Evolutionary conservation across 2,329 filamentous ascomycete species (phyloP).

Genomic region (Venturia pyrina): DNA sequence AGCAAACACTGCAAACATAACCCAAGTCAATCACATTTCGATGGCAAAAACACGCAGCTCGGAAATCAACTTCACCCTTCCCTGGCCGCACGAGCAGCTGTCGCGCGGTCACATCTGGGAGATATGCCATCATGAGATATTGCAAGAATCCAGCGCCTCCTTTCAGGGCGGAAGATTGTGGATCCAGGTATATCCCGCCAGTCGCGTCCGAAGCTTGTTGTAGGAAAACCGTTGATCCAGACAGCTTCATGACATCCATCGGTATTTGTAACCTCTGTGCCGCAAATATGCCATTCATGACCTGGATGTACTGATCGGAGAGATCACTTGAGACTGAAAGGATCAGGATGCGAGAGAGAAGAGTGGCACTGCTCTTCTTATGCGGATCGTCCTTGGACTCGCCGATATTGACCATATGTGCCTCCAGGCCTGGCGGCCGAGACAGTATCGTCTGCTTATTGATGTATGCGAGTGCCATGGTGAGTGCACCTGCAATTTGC

Average conservation of each 20-base stretch:
- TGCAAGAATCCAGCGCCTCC: conserved; percentile 57
- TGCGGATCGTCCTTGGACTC: not conserved
- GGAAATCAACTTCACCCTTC: conserved; percentile 83
- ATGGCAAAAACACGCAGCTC: conserved; percentile 98
- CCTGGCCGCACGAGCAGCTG: conserved; percentile 65
- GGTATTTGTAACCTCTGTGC: conserved; percentile 80
- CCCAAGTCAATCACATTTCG: conserved; percentile 81
- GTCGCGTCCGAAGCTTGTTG: conserved; percentile 80
- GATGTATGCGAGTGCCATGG: conserved; percentile 79
- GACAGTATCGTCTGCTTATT: conserved; percentile 61
- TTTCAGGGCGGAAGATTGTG: conserved; percentile 26
- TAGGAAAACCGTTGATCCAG: conserved; percentile 79
- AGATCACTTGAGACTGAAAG: conserved; percentile 83
- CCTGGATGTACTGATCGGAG: conserved; percentile 85
- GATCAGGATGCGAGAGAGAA: conserved; percentile 78
- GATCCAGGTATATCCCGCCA: conserved; percentile 57
- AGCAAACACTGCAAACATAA: conserved; percentile 91
- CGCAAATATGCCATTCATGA: conserved; percentile 98
- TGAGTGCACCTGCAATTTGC: conserved; percentile 82
- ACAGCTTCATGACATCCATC: conserved; percentile 83
- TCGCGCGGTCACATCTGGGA: conserved; percentile 59
- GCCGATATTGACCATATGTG: not conserved
- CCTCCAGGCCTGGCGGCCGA: conserved; percentile 38
- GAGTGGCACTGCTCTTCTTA: conserved; percentile 23
- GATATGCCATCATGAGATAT: conserved; percentile 89